These are phyloP conservation scores for Tephrocybe sp. DNA, from an alignment of 768 basidiomycete species.

Conservation along the genomic window DNA sequence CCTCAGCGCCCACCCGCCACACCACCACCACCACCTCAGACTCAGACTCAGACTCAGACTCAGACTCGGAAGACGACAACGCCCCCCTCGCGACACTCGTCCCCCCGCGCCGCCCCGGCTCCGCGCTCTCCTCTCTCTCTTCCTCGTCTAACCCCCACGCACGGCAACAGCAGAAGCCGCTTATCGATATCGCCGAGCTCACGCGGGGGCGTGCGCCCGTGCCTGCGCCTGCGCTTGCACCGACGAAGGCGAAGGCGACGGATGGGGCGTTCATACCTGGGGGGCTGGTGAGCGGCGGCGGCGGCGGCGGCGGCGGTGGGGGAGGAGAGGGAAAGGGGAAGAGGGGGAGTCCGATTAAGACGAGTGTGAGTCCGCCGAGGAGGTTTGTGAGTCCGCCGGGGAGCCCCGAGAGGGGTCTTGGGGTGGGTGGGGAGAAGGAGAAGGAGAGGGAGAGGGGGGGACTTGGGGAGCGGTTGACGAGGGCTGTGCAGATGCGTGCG, in stretches of 20 bases:
- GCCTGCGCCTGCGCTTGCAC: too few species aligned
- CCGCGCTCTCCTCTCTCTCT: slow-evolving; percentile 47
- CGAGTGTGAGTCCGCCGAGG: slow-evolving; percentile 27
- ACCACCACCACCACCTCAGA: background rate
- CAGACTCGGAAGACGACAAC: slow-evolving; percentile 45
- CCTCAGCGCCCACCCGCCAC: background rate
- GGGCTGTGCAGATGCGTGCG: slow-evolving; percentile 31
- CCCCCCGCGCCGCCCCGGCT: slow-evolving; percentile 66
- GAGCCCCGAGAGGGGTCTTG: slow-evolving; percentile 29
- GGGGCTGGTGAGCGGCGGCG: too few species aligned
- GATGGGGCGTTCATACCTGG: slow-evolving; percentile 31
- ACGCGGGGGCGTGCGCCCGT: slow-evolving; percentile 19
- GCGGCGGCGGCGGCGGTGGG: slow-evolving; percentile 19
- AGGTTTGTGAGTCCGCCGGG: slow-evolving; percentile 36
- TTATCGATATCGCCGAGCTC: slow-evolving; percentile 52
- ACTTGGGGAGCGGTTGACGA: slow-evolving; percentile 42
- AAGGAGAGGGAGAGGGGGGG: slow-evolving; percentile 29
- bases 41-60: background rate
- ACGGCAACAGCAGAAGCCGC: slow-evolving; percentile 33
- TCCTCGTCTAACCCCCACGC: slow-evolving; percentile 16
- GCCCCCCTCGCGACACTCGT: slow-evolving; percentile 66
- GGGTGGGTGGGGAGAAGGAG: background rate
- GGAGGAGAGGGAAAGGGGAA: background rate
- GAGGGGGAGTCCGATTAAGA: slow-evolving; percentile 24
- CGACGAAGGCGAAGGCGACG: background rate